These are phyloP conservation scores for Penicillium herquei DNA, from an alignment of 495 filamentous ascomycete species.

Conservation along the genomic window DNA sequence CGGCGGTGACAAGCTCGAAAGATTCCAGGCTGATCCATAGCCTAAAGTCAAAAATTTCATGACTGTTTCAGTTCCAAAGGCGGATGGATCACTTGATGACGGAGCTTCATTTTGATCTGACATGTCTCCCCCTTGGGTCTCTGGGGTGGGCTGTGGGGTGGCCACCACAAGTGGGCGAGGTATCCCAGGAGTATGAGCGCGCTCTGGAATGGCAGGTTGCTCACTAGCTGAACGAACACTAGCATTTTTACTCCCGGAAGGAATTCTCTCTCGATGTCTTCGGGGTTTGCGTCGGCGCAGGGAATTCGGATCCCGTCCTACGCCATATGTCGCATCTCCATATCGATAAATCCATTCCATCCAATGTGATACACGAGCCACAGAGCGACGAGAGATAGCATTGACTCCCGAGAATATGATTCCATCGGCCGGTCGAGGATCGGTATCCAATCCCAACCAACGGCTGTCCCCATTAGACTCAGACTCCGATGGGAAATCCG, in stretches of 20 bases:
- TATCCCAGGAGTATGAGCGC: conserved; percentile 38
- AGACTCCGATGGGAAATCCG: conserved; percentile 8
- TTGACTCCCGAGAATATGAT: conserved; percentile 80
- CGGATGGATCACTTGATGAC: conserved; percentile 17
- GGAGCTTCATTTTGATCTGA: conserved; percentile 17
- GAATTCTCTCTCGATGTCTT: conserved; percentile 19
- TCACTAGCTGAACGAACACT: conserved; percentile 3
- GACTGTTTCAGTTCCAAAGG: conserved; percentile 42
- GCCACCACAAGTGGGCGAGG: conserved; percentile 44
- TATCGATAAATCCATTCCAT: conserved; percentile 78
- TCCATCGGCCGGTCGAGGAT: conserved; percentile 71
- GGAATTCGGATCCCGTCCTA: conserved; percentile 68
- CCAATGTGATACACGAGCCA: conserved; percentile 72
- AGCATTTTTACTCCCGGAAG: conserved; percentile 7
- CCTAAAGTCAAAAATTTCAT: conserved; percentile 63
- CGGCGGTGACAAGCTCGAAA: conserved; percentile 30
- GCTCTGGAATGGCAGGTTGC: conserved; percentile 24
- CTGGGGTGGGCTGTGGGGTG: conserved; percentile 20
- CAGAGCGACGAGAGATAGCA: conserved; percentile 59
- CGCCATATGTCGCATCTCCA: conserved; percentile 77
- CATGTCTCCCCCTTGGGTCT: conserved; percentile 5
- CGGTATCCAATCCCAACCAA: conserved; percentile 67
- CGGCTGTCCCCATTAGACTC: conserved; percentile 7
- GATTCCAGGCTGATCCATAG: conserved; percentile 59
- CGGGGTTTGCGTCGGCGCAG: conserved; percentile 45